These are phyloP conservation scores for Aureobasidium sp. DNA, from an alignment of 2,329 filamentous ascomycete genomes.

Conservation along the genomic window DNA sequence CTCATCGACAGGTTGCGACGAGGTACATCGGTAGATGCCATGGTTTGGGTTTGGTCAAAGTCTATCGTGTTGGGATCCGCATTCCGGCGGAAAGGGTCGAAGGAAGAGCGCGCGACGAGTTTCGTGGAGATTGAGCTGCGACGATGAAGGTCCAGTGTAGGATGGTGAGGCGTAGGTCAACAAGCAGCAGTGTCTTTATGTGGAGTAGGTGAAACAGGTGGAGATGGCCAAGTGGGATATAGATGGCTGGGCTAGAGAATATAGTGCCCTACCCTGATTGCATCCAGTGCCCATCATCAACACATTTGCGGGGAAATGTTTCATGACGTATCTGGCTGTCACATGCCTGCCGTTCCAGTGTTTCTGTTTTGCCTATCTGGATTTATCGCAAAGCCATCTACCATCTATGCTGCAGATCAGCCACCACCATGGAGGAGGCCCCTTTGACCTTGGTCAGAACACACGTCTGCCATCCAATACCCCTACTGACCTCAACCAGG, in stretches of 20 bases:
- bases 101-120: neutral
- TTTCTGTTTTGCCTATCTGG: neutral
- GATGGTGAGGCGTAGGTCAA: neutral
- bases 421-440: slow-evolving; percentile 62
- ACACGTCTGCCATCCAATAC: neutral
- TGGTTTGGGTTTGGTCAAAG: neutral
- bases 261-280: neutral
- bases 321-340: neutral
- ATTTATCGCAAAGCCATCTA: neutral
- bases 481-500: slow-evolving; percentile 39
- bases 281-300: neutral
- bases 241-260: neutral
- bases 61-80: neutral
- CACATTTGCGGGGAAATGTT: neutral
- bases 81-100: slow-evolving; percentile 10
- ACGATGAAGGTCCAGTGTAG: neutral
- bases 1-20: slow-evolving; percentile 19
- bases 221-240: neutral
- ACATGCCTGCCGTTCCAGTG: neutral
- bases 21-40: slow-evolving; percentile 15
- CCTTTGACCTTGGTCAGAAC: slow-evolving; percentile 54
- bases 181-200: neutral
- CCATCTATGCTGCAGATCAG: neutral
- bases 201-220: neutral
- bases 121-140: neutral